Evolutionary conservation across 345 rosid genomes (phyloP), one percentile per base, ranked within the genome.

Genomic region (Combretum micranthum): DNA sequence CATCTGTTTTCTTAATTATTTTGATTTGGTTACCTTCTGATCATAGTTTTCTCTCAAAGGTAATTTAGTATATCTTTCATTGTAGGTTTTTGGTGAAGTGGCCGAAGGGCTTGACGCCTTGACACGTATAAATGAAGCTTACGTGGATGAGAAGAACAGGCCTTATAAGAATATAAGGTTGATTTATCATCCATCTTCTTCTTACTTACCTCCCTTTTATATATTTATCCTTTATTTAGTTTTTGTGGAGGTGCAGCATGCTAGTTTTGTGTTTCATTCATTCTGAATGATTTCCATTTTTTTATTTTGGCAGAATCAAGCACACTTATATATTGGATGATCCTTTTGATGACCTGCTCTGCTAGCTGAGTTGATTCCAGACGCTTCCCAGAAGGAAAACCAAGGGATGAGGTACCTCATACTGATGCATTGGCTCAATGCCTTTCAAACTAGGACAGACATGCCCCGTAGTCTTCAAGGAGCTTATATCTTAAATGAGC

Each of bases 331-430:
- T 87, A 47, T 74, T 89, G 47, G 96, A 93, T 19, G 97, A 93
- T 78, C 96, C 97, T 48, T 93, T 87, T 68, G 95, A 85, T 25
- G 99, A 93, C 96, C 92, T 69, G 21, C 82, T 43, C 90, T 80
- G 64, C 70, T 93, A 44, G 65, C 82, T 57, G 94, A 75, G 47
- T 66, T 87, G 78, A 85, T 93, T 67, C 94, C 96, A 44, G 88
- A 73, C 56, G 76, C 96, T 65, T 93, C 99, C 97, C 99, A 0
- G 94, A 85, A 70, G 97, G 97, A 63, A 93, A 83, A 59, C 96
- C 99, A 0, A 89, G 79, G 76, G 95, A 93, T 61, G 99, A 93
- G 88, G 95, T 80, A 61, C 39, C 39, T 32, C 7, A 32, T 32
- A 2, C 1, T 32, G 9, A 32, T 32, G 39, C 39, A 32, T 32